Base-by-base conservation (phyloP, 2,329 filamentous ascomycete genomes). In the Setomelanomma holmii region DNA sequence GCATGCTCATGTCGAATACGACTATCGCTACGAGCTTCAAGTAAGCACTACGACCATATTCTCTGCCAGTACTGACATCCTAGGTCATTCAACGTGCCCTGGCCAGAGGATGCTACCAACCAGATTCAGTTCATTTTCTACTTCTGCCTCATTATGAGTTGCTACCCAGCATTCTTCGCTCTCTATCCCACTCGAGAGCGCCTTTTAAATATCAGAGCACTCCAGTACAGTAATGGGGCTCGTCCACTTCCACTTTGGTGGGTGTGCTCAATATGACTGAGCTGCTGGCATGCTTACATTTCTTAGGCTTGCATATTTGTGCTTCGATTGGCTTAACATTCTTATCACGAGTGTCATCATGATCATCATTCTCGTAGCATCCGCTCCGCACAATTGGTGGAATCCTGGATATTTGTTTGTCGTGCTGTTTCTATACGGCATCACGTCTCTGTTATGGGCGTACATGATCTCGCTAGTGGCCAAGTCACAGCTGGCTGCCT, bases 151-250 rank as follows among this genome's bases (percentile, higher is more conserved):
- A 89, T 87, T 1, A 85, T 93, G 72, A 81, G 85, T 2, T 86
- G 86, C 1, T 93, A 89, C 64, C 90, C 92, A 0, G 90, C 88
- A 5, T 93, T 96, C 78, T 95, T 96, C 65, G 84, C 89, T 0
- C 79, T 96, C 1, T 96, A 96, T 67, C 90, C 90, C 1, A 96
- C 90, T 19, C 79, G 88, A 17, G 92, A 96, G 71, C 83, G 91
- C 19, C 79, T 90, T 4, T 80, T 85, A 40, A 88, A 90, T 55
- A 89, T 96, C 14, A 85, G 91, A 40, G 88, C 88, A 11, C 78
- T 96, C 12, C 87, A 96, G 69, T 96, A 95, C 75, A 93, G 89
- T 42, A 96, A 96, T 67, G 92, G 92, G 36, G 90, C 96, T 22
- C 82, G 89, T 11, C 86, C 89, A 0, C 77, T 89, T 14, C 90